A percentile compares a stretch with the other conserved stretches of the same genome.
Conservation (phyloP, 2,329 filamentous ascomycete species). For the Ophiosphaerella narmari region DNA sequence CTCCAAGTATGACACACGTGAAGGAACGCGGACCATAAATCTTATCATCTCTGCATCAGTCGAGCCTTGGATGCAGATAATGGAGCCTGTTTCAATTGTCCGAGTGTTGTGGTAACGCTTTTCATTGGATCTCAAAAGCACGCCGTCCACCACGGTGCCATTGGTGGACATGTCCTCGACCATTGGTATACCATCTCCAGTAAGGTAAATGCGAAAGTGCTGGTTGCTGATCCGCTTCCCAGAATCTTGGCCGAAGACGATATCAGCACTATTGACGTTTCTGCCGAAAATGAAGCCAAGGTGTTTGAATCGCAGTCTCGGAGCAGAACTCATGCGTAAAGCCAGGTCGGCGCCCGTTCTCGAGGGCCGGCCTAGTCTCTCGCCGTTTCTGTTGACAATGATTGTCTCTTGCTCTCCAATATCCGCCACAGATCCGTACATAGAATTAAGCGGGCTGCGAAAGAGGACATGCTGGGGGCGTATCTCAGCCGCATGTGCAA, state of each 20-base stretch:
- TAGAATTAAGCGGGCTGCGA: conserved; percentile 48
- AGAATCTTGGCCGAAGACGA: conserved; percentile 66
- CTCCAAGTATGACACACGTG: conserved; percentile 66
- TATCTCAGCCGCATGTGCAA: conserved; percentile 59
- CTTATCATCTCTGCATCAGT: conserved; percentile 66
- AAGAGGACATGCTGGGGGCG: conserved; percentile 65
- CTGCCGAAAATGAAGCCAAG: conserved; percentile 87
- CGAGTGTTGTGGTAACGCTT: conserved; percentile 53
- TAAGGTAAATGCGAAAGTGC: conserved; percentile 95
- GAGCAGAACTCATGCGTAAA: conserved; percentile 73
- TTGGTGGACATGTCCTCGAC: conserved; percentile 95
- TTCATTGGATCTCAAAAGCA: conserved; percentile 62
- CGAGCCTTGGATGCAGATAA: conserved; percentile 69
- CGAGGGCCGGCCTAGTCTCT: conserved; percentile 21
- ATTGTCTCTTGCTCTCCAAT: conserved; percentile 52
- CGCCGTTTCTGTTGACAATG: conserved; percentile 50
- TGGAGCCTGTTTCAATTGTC: conserved; percentile 73
- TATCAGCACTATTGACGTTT: conserved; percentile 72
- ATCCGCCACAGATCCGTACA: conserved; percentile 42
- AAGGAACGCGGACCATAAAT: conserved; percentile 85
- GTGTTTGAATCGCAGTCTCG: conserved; percentile 64
- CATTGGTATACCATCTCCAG: conserved; percentile 85
- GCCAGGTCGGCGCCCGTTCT: conserved; percentile 65
- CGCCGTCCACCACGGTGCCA: conserved; percentile 82
- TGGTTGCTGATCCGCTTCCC: conserved; percentile 82